Conservation (phyloP, 768 basidiomycete genomes). For the Kwoniella dejecticola region DNA sequence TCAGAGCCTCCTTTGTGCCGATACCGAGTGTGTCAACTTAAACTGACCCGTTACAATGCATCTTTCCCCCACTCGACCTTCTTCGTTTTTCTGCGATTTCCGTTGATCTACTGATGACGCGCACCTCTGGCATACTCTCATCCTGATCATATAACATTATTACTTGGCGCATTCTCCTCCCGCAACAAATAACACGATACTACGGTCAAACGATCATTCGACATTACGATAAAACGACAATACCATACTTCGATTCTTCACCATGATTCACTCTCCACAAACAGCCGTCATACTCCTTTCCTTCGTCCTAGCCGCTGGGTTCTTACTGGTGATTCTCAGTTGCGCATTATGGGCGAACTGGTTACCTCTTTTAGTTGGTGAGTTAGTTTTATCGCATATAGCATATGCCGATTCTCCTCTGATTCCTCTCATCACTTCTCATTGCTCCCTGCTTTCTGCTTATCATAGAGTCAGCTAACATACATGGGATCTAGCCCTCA, state of each 20-base stretch:
- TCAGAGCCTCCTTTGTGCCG: too few relatives aligned
- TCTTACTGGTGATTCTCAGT: conserved; percentile 93
- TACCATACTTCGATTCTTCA: not conserved
- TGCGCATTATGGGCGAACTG: conserved; percentile 96
- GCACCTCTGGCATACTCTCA: too few relatives aligned
- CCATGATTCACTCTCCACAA: not conserved
- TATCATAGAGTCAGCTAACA: not conserved
- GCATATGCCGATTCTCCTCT: not conserved
- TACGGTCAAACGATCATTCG: too few relatives aligned
- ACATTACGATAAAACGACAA: not conserved
- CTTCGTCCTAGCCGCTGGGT: conserved; percentile 96
- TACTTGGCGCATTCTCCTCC: too few relatives aligned
- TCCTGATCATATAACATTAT: too few relatives aligned
- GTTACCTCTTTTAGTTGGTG: conserved; percentile 94
- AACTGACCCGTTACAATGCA: too few relatives aligned
- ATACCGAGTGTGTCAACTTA: too few relatives aligned
- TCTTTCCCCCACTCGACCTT: not conserved
- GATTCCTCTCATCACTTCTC: too few relatives aligned
- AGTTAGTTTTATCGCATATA: conserved; percentile 54
- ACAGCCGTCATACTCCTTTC: conserved; percentile 93
- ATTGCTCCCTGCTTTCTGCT: too few relatives aligned
- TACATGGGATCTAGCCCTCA: conserved; percentile 65
- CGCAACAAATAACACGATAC: too few relatives aligned
- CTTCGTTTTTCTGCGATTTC: not conserved
- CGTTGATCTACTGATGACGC: not conserved